These are phyloP conservation scores for Alternaria consortialis DNA, from an alignment of 2,329 filamentous ascomycete species.

Conservation along the genomic window DNA sequence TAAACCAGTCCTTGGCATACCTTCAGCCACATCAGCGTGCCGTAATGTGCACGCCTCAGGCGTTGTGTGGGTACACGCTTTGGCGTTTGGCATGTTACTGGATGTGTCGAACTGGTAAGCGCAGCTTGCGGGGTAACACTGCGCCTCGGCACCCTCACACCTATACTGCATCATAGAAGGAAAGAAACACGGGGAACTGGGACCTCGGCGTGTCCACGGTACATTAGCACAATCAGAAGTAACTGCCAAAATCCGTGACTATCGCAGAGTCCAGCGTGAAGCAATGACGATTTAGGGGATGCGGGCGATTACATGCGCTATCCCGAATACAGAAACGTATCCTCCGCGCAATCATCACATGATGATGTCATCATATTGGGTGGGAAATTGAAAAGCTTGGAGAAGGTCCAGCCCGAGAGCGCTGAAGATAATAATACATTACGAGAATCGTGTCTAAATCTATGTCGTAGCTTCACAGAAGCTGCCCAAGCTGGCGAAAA, in stretches of 20 bases:
- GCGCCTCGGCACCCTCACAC: not conserved
- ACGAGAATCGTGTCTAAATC: not conserved
- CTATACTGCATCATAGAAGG: not conserved
- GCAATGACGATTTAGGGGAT: not conserved
- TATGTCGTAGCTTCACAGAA: slow-evolving; percentile 9
- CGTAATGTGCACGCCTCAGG: not conserved
- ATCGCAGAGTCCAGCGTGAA: not conserved
- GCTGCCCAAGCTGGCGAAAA: not conserved
- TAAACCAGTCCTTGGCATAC: not conserved
- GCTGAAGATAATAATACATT: not conserved
- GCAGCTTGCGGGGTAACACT: not conserved
- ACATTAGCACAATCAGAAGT: not conserved
- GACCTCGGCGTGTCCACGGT: accelerated
- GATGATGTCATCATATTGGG: not conserved
- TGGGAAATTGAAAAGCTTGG: not conserved
- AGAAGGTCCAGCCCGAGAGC: not conserved
- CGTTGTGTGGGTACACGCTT: not conserved
- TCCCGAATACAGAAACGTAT: not conserved
- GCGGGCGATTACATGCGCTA: not conserved
- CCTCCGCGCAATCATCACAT: not conserved
- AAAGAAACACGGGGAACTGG: accelerated
- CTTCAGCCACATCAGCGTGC: not conserved
- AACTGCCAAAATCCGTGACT: accelerated
- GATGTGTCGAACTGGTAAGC: not conserved
- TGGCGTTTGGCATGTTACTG: not conserved